Conservation (phyloP, 148 eudicot species). For the Chenopodium album region DNA sequence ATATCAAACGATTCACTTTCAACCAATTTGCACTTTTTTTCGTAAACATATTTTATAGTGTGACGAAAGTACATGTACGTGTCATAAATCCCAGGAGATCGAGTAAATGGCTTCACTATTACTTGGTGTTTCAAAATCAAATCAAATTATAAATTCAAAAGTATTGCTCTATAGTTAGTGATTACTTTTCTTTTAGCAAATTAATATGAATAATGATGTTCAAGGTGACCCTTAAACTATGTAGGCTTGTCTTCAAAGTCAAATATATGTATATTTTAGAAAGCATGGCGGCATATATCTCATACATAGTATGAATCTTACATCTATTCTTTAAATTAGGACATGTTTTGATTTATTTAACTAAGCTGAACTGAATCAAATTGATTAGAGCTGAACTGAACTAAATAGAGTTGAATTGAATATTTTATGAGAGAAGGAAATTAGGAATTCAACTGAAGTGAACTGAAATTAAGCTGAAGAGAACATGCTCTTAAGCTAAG, state of each 20-base stretch:
- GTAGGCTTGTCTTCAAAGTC: constrained; percentile 20
- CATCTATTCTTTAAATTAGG: no score
- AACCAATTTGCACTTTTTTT: constrained; percentile 15
- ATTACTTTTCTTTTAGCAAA: constrained; percentile 2
- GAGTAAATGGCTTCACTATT: neutral
- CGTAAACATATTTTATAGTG: neutral
- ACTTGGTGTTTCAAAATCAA: neutral
- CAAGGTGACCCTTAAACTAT: neutral
- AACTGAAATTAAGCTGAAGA: no score
- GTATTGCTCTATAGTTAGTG: neutral
- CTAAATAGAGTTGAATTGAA: no score
- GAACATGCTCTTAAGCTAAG: no score
- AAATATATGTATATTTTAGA: neutral
- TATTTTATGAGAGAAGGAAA: no score
- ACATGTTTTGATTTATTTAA: no score
- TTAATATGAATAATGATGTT: neutral
- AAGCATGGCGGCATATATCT: neutral
- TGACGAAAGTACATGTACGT: neutral
- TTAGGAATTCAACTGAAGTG: no score
- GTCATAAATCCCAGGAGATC: neutral
- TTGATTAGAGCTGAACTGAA: no score
- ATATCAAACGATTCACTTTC: constrained; percentile 20
- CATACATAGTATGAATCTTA: no score
- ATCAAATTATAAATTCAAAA: neutral
- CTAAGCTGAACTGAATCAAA: no score